Conservation (phyloP, 208 protist genomes). For the Sergeia podlipaevii region DNA sequence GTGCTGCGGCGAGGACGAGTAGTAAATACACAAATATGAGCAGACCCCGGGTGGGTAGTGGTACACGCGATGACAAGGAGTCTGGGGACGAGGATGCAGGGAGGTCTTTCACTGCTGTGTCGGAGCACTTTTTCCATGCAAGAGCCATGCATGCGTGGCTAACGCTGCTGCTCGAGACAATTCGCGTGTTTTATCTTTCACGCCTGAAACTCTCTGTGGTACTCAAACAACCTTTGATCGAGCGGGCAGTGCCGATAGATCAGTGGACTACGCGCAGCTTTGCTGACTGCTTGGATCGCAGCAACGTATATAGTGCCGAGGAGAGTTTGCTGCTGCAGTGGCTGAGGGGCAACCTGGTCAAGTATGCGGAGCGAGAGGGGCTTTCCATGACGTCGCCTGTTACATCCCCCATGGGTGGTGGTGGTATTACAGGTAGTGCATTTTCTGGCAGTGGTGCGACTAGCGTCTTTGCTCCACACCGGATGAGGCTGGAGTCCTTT, state of each 20-base stretch:
- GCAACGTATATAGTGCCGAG: constrained; percentile 85
- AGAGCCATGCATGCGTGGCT: constrained; percentile 66
- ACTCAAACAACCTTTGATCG: constrained; percentile 3
- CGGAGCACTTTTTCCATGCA: constrained; percentile 24
- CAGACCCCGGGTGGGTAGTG: background rate
- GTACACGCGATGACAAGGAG: background rate
- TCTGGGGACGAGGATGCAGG: background rate
- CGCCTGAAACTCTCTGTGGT: constrained; percentile 9
- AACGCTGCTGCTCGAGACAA: constrained; percentile 66
- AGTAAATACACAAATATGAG: background rate
- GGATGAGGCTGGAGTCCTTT: constrained; percentile 35
- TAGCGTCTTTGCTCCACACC: background rate
- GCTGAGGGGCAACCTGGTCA: constrained; percentile 18
- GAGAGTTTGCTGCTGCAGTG: constrained; percentile 87
- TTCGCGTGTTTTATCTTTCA: constrained; percentile 82
- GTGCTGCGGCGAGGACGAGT: background rate
- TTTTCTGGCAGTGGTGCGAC: no score
- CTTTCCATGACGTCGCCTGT: background rate
- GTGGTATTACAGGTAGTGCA: no score
- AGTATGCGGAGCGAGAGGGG: background rate
- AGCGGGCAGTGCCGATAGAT: constrained; percentile 2
- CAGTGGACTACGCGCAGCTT: constrained; percentile 29
- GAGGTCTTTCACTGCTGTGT: background rate
- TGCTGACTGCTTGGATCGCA: constrained; percentile 27
- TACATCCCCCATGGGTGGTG: no score